phyloP scores from a whole-genome alignment of 108 stramenopile genomes.

The Cyclotella sp. region DNA sequence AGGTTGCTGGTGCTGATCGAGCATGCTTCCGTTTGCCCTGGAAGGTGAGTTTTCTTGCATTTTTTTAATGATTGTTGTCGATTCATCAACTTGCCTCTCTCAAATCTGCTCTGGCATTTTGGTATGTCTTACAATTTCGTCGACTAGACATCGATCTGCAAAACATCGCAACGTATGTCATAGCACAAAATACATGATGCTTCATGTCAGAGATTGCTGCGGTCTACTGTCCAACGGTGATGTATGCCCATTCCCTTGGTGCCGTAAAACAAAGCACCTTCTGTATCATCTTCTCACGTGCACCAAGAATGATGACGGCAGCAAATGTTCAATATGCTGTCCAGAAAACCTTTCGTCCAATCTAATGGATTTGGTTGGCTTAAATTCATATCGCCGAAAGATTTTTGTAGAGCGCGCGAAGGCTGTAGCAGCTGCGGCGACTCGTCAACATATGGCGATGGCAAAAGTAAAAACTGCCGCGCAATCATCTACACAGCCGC shows the following conservation, averaged over 20 bases:
- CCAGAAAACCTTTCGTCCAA: conserved; percentile 57
- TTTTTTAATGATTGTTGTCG: neutral
- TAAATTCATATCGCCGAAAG: conserved; percentile 68
- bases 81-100: neutral
- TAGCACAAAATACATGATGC: conserved; percentile 88
- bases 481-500: neutral
- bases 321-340: conserved; percentile 67
- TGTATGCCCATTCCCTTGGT: conserved; percentile 95
- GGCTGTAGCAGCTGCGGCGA: conserved; percentile 21
- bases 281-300: conserved; percentile 87
- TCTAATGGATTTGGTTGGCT: conserved; percentile 58
- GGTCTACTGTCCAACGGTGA: conserved; percentile 81
- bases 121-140: neutral
- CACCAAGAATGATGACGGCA: conserved; percentile 31
- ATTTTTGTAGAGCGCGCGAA: conserved; percentile 49
- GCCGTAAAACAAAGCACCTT: conserved; percentile 89
- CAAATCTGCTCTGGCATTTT: neutral
- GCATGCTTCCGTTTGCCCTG: conserved; percentile 82
- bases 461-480: conserved; percentile 2
- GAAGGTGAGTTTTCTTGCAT: conserved; percentile 47
- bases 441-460: neutral
- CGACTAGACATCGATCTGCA: conserved; percentile 60
- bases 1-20: conserved; percentile 79
- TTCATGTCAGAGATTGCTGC: conserved; percentile 92
- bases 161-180: conserved; percentile 83